Base-by-base conservation (phyloP, 768 basidiomycete genomes). In the Pulveroboletus sp. region DNA sequence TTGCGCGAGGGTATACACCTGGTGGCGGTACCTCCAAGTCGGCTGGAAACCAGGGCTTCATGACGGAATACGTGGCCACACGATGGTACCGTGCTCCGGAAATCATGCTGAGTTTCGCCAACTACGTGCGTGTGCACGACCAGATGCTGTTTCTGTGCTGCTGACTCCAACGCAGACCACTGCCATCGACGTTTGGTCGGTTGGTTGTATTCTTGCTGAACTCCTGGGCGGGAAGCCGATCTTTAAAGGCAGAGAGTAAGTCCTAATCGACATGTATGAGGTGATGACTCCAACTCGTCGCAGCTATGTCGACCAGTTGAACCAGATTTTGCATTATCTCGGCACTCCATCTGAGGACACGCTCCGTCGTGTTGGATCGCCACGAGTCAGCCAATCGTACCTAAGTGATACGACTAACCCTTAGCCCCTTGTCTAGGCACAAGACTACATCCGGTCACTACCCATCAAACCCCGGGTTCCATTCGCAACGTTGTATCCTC, bases 41-140 rank as follows among this genome's bases (percentile, higher is more conserved):
- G 1, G 82, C 86, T 18, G 84, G 85, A 33, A 88, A 89, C 61
- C 87, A 86, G 62, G 95, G 95, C 0, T 97, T 98, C 72, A 97
- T 98, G 95, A 98, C 96, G 0, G 96, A 98, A 72, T 98, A 95
- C 67, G 89, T 98, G 30, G 95, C 95, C n/a, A 99, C 95, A 8
- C 79, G 95, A 49, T 98, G 95, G 95, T 99, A 99, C 67, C 78
- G 95, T 32, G 95, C 95, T 18, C 95, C 96, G 0, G 96, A 99
- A 73, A 99, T 98, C 71, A 99, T 98, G 96, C 67, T 98, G 60
- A 93, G 91, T 73, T 95, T 93, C 59, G 90, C 90, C 18, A 93
- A 93, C 73, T 93, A 93, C 63, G 93, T 93, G 58, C 67, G 88
- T 73, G 6, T 13, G 27, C 38, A 6, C 14, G 11, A 37, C 17